phyloP scores from a whole-genome alignment of 352 stramenopile species.

The Pythium guiyangense region DNA sequence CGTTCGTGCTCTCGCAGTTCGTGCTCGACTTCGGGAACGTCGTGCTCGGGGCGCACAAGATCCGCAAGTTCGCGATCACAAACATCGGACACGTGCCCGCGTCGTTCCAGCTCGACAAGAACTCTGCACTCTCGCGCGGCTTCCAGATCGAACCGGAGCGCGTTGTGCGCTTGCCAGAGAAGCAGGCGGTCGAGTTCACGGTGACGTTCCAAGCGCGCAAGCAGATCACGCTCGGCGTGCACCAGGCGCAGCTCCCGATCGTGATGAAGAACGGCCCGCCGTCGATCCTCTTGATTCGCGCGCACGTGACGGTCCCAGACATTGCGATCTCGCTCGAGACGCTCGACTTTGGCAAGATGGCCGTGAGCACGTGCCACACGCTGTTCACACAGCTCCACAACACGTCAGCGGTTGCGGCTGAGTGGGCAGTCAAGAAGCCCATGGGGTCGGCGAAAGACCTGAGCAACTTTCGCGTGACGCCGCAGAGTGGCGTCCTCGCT shows the following conservation, averaged over 20 bases:
- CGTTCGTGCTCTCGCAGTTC: constrained; percentile 89
- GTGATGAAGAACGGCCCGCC: constrained; percentile 89
- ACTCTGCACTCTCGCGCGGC: constrained; percentile 72
- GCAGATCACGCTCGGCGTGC: constrained; percentile 69
- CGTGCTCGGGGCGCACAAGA: constrained; percentile 87
- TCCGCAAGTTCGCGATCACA: constrained; percentile 90
- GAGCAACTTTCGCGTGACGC: constrained; percentile 75
- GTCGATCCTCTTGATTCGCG: constrained; percentile 80
- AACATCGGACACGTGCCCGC: constrained; percentile 87
- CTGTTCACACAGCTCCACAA: constrained; percentile 93
- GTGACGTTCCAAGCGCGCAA: constrained; percentile 91
- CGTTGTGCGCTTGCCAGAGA: constrained; percentile 90
- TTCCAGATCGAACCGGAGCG: constrained; percentile 93
- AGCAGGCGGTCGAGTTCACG: constrained; percentile 83
- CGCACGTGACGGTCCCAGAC: constrained; percentile 90
- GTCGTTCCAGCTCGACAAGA: constrained; percentile 92
- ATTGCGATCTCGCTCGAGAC: constrained; percentile 75
- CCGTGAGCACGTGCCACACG: constrained; percentile 84
- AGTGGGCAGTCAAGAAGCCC: constrained; percentile 91
- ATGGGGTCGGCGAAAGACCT: constrained; percentile 82
- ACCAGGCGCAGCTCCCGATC: constrained; percentile 83
- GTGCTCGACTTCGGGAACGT: constrained; percentile 94
- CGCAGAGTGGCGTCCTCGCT: constrained; percentile 63
- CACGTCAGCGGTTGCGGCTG: constrained; percentile 73
- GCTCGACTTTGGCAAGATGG: constrained; percentile 89